Base-by-base conservation (phyloP, 352 stramenopile species). In the Pythium diclinum region DNA sequence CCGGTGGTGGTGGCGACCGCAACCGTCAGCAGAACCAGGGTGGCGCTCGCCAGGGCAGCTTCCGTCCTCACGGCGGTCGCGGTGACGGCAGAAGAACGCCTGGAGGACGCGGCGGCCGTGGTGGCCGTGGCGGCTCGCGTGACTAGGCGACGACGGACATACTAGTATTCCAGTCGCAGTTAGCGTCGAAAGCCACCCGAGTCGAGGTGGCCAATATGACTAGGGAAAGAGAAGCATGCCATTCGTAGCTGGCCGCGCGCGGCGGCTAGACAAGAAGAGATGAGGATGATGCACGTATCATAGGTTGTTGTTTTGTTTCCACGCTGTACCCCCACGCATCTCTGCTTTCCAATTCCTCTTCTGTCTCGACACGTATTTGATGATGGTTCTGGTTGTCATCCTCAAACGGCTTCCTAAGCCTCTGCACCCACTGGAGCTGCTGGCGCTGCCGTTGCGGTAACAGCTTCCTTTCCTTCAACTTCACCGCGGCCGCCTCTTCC, bases 1-100 rank as follows among this genome's bases (percentile, higher is more conserved):
- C 74, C 63, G 68, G 76, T 40, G 73, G 78, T 44, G 74, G 63
- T 52, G 65, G 62, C 40, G 61, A 73, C 65, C 59, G 76, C 46
- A 63, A 72, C 63, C 59, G 77, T n/a, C 62, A 66, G 61, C 65
- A 72, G 21, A 59, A 63, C 36, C 70, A 77, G 60, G 68, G 74
- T 46, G 44, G 56, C 17, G 67, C 74, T 69, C 47, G 64, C 11
- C 64, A 46, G 10, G 74, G 77, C 48, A 77, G 83, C 40, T 85
- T 79, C 59, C 71, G 73, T 65, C 73, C 73, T 19, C 65, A 82
- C 46, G 71, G 79, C 54, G 80, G 75, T 57, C 65, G 75, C n/a
- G 16, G 76, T 56, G 68, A 59, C 5, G 52, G 62, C 36, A 38
- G 61, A 53, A 40, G 67, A 69, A 38, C 55, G 25, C 59, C 49